A percentile compares a stretch with the other conserved stretches of the same genome.
Evolutionary conservation across 2,329 filamentous ascomycete species (phyloP).

Genomic region (Bipolaris gigantea): DNA sequence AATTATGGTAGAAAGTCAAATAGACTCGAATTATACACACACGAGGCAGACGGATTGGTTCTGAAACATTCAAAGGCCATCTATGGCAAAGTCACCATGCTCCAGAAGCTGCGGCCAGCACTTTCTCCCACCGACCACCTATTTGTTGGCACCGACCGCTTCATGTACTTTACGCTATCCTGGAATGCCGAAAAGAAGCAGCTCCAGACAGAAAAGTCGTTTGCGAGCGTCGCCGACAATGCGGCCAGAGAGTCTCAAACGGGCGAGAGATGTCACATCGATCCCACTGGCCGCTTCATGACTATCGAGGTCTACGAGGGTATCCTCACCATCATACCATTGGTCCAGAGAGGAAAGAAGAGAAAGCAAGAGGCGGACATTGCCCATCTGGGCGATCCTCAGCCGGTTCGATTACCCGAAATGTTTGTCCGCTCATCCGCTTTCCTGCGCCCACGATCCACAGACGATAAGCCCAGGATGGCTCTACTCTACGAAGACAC

Average conservation of each 20-base stretch:
- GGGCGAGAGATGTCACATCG: constrained; percentile 79
- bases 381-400: constrained; percentile 63
- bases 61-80: constrained; percentile 71
- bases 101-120: constrained; percentile 76
- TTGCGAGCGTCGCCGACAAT: constrained; percentile 63
- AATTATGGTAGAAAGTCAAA: constrained; percentile 67
- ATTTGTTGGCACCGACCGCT: constrained; percentile 87
- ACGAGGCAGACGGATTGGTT: constrained; percentile 60
- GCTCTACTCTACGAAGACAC: constrained; percentile 68
- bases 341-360: constrained; percentile 58
- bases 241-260: constrained; percentile 74
- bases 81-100: constrained; percentile 84
- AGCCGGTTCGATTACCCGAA: constrained; percentile 65
- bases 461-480: constrained; percentile 59
- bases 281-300: constrained; percentile 73
- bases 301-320: constrained; percentile 70
- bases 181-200: constrained; percentile 68
- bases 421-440: constrained; percentile 67
- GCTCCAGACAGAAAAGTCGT: constrained; percentile 60
- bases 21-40: constrained; percentile 79
- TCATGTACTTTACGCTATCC: constrained; percentile 84
- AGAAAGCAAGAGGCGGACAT: constrained; percentile 53
- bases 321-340: constrained; percentile 65
- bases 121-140: constrained; percentile 78
- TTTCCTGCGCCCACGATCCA: constrained; percentile 61